Base-by-base conservation (phyloP, 495 filamentous ascomycete species). In the Aspergillus haitiensis region DNA sequence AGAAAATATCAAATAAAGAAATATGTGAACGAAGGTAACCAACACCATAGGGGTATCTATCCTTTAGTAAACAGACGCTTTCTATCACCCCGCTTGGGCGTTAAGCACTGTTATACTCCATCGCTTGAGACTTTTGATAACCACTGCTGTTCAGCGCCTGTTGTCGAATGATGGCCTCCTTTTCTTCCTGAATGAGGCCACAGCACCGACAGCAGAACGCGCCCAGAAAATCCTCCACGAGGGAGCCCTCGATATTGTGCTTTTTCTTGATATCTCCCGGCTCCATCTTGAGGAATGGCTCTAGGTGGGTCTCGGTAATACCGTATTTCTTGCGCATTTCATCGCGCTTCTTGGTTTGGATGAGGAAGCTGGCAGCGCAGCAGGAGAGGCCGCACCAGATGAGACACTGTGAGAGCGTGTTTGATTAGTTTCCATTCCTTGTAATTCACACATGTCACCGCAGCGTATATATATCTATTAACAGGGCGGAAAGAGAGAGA, bases 301-400 rank as follows among this genome's bases (percentile, higher is more conserved):
- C 56, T 8, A 58, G 45, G n/a, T 58, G 46, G 2, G 56, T 51
- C 11, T 58, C 56, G 0, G 47, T 58, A 47, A 58, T 58, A 16
- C 21, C 35, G 56, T 58, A 58, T 18, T 40, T 37, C 21, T 58
- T 40, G 15, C 56, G 46, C 31, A 58, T 34, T 0, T 58, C 56
- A 10, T 51, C 47, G 34, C 47, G 56, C 47, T 58, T 58, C 34
- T 51, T 44, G 11, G 46, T 33, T 33, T 51, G 56, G 56, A 58
- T 32, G 36, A 58, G 46, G 47, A 58, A 58, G 16, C 18, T 51
- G 15, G 56, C 56, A 21, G 8, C 46, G 56, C 46, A 57, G 55
- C 55, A 58, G 56, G 27, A 34, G 2, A 58, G 46, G 13, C 56
- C 56, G 56, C 46, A 51, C 56, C 56, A 58, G 45, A 58, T 58